Evolutionary conservation across 805 yeast species (phyloP).

Genomic region (Candida nitratophila): DNA sequence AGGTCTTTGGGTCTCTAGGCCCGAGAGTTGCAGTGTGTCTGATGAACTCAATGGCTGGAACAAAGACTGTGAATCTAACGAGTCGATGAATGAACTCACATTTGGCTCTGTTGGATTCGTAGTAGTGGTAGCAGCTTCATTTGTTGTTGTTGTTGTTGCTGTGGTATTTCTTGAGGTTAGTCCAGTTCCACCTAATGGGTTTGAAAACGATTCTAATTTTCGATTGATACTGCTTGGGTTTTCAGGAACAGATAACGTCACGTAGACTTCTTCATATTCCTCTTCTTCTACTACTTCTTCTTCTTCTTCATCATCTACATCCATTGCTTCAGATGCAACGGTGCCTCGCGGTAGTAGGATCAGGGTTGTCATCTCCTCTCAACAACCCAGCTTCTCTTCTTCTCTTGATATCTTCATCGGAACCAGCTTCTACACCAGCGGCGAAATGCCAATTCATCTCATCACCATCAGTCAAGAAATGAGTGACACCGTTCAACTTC

Average conservation of each 20-base stretch:
- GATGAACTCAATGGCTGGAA: conserved; percentile 4
- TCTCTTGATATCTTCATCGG: conserved; percentile 72
- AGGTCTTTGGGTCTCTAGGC: conserved; percentile 48
- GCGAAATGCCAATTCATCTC: conserved; percentile 92
- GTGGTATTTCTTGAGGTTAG: not conserved
- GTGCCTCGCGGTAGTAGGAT: conserved; percentile 17
- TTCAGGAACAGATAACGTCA: conserved; percentile 46
- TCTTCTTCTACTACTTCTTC: conserved; percentile 14
- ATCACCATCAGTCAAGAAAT: conserved; percentile 68
- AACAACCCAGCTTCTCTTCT: conserved; percentile 24
- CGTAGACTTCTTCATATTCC: conserved; percentile 40
- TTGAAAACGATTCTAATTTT: conserved; percentile 14
- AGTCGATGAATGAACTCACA: conserved; percentile 3
- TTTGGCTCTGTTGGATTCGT: not conserved
- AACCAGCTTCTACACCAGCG: conserved; percentile 75
- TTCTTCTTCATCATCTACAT: not conserved
- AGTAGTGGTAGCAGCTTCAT: too few relatives aligned
- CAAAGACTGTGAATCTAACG: conserved; percentile 4
- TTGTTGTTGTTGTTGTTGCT: not conserved
- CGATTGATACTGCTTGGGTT: conserved; percentile 7
- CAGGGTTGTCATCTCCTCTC: not conserved
- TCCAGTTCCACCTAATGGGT: not conserved
- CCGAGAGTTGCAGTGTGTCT: conserved; percentile 41
- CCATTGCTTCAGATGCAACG: conserved; percentile 5
- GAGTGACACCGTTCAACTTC: conserved; percentile 65